Percentiles rank a stretch among this genome's conserved stretches.
phyloP scores from a whole-genome alignment of 2,329 filamentous ascomycete genomes.

The Fusarium odoratissimum region DNA sequence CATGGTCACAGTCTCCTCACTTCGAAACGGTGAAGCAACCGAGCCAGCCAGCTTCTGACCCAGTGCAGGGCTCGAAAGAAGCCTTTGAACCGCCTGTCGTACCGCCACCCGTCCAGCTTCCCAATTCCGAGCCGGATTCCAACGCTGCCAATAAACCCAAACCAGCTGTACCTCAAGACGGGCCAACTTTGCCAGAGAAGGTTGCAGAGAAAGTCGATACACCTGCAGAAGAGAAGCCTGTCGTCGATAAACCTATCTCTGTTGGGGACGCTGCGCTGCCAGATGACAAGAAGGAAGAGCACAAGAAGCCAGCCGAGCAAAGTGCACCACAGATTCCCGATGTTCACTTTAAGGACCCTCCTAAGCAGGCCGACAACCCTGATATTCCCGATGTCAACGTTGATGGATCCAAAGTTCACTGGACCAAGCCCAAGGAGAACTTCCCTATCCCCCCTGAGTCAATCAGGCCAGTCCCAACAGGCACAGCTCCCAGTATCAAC shows the following conservation, averaged over 20 bases:
- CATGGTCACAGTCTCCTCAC: constrained; percentile 48
- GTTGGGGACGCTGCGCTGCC: constrained; percentile 7
- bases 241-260: constrained; percentile 9
- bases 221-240: constrained; percentile 15
- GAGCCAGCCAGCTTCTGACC: constrained; percentile 18
- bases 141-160: constrained; percentile 20
- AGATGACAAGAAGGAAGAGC: constrained; percentile 1
- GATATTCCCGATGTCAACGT: constrained; percentile 26
- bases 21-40: constrained; percentile 21
- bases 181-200: neutral
- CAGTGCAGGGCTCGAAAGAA: constrained; percentile 25
- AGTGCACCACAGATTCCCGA: constrained; percentile 30
- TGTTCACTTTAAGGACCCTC: constrained; percentile 46
- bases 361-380: constrained; percentile 35
- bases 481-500: constrained; percentile 75
- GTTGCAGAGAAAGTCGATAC: constrained; percentile 5
- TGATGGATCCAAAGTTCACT: constrained; percentile 65
- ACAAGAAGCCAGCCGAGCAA: constrained; percentile 20
- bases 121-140: constrained; percentile 24
- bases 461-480: constrained; percentile 80
- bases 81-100: constrained; percentile 30
- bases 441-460: constrained; percentile 80
- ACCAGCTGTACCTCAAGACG: constrained; percentile 16
- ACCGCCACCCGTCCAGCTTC: constrained; percentile 31
- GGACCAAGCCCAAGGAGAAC: constrained; percentile 78